Evolutionary conservation across 1,139 yeast species (phyloP), one percentile per base, ranked within the genome.

Genomic region (Suhomyces panamericanus): DNA sequence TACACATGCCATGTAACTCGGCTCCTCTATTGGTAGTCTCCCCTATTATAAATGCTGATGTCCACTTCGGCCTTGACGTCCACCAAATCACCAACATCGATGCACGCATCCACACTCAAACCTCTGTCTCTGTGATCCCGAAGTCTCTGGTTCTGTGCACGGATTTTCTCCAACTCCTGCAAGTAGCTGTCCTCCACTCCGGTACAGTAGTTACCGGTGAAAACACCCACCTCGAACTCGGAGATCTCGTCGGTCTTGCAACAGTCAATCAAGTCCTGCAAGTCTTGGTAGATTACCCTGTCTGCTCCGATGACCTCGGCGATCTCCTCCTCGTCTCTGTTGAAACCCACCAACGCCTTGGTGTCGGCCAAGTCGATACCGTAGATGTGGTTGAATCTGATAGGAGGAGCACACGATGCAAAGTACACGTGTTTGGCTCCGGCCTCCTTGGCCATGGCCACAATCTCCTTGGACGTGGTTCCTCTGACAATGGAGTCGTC

Each of bases 401-500:
- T 93, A 26, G 97, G 96, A 30, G 99, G 99, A 22, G 99, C 96
- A 63, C 98, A 95, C 16, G 96, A 87, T 0, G 99, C 99, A 66
- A 95, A 87, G 64, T 81, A 93, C 14, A 93, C 99, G 55, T 83
- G 84, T 49, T 80, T 83, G 34, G 99, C 99, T 45, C 99, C 99
- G 4, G 98, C 96, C 66, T 93, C 99, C 58, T 87, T 81, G 12
- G 99, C 99, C 99, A 93, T 93, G 56, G 84, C 87, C 27, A 95
- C 96, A 57, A 93, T 93, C 69, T 93, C 99, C 65, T 83, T 87
- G 6, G 97, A 90, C 1, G 99, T 93, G 29, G 99, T 93, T 52
- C 99, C 99, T 66, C 99, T 83, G 16, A 93, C 99, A 56, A 93
- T 91, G 28, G 97, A 90, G 66, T 93, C 99, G 67, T 93, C 99